These are phyloP conservation scores for Hortiboletus flavorubellus DNA, from an alignment of 768 basidiomycete genomes.

Conservation along the genomic window DNA sequence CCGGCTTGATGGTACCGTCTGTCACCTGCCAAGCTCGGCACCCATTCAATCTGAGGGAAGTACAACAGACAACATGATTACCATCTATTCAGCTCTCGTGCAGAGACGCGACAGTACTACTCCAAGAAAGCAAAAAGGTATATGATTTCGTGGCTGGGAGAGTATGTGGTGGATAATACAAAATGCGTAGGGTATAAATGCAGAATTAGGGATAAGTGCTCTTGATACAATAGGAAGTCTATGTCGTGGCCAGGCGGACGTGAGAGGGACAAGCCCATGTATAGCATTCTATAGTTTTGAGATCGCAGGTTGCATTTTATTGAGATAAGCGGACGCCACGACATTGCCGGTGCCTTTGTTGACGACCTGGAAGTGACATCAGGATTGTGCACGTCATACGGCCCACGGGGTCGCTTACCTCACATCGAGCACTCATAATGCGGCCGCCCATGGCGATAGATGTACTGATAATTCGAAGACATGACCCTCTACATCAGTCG, in stretches of 20 bases:
- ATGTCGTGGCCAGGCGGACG: conserved; percentile 13
- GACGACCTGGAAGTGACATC: conserved; percentile 41
- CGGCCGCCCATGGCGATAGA: conserved; percentile 66
- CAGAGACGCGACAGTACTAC: not conserved
- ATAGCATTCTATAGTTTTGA: conserved; percentile 41
- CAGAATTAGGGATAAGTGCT: conserved; percentile 12
- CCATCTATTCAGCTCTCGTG: not conserved
- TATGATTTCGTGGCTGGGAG: not conserved
- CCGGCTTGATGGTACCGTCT: not conserved
- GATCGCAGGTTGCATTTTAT: conserved; percentile 65
- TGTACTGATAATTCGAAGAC: conserved; percentile 57
- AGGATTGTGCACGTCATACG: not conserved
- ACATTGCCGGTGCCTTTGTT: conserved; percentile 57
- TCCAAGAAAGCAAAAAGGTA: conserved; percentile 8
- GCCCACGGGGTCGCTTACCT: conserved; percentile 41
- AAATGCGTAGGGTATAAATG: conserved; percentile 19
- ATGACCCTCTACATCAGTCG: conserved; percentile 46
- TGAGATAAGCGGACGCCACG: conserved; percentile 64
- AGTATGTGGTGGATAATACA: conserved; percentile 20
- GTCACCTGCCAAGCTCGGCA: conserved; percentile 2
- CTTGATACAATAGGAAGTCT: conserved; percentile 25
- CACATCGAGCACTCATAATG: conserved; percentile 69
- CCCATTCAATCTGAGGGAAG: not conserved
- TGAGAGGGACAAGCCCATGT: not conserved
- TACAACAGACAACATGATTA: no score